phyloP scores from a whole-genome alignment of 495 filamentous ascomycete species.

The Penicillium ucsense region DNA sequence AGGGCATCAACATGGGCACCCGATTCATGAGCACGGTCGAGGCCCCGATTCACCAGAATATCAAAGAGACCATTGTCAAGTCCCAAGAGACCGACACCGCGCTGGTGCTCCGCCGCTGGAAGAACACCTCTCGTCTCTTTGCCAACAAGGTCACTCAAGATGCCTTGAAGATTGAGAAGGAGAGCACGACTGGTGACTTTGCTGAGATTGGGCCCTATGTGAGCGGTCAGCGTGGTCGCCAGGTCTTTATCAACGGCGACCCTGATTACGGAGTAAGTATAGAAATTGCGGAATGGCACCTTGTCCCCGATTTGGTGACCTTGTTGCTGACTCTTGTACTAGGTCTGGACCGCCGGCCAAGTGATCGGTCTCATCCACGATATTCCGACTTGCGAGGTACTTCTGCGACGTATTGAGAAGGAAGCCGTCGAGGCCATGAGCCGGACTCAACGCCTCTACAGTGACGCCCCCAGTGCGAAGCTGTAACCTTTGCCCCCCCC shows the following conservation, averaged over 20 bases:
- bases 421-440: conserved; percentile 48
- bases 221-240: conserved; percentile 79
- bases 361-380: conserved; percentile 64
- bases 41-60: conserved; percentile 82
- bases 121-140: conserved; percentile 82
- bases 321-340: conserved; percentile 6
- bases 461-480: conserved; percentile 28
- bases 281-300: no score
- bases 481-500: conserved; percentile 13
- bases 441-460: conserved; percentile 30
- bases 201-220: conserved; percentile 82
- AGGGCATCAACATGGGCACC: conserved; percentile 93
- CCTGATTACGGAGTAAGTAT: conserved; percentile 71
- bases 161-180: conserved; percentile 71
- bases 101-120: conserved; percentile 82
- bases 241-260: conserved; percentile 92
- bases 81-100: conserved; percentile 87
- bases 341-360: conserved; percentile 66
- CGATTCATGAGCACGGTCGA: conserved; percentile 91
- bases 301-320: conserved; percentile 7
- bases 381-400: conserved; percentile 51
- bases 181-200: conserved; percentile 83
- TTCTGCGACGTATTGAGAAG: conserved; percentile 51
- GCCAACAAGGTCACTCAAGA: conserved; percentile 79
- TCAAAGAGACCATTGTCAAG: conserved; percentile 86